Percentiles rank a stretch among this genome's conserved stretches.
Conservation (phyloP, 371 early-diverging fungal genomes). For the Apophysomyces trapeziformis region DNA sequence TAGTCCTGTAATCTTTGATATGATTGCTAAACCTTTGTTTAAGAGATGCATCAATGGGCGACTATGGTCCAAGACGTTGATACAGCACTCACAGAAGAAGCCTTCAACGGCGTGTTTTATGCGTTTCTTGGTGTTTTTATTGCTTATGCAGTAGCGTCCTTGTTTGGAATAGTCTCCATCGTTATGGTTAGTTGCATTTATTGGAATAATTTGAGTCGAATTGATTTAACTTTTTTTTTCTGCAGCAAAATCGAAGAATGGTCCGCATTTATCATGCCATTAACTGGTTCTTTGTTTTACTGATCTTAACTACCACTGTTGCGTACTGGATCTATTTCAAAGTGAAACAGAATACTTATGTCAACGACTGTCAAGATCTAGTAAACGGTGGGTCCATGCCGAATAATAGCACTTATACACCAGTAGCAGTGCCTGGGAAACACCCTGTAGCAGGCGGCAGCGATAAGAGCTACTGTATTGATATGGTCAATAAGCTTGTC, state of each 20-base stretch:
- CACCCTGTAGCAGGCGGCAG: constrained; percentile 38
- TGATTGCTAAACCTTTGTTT: neutral
- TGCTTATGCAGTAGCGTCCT: constrained; percentile 24
- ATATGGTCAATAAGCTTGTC: constrained; percentile 24
- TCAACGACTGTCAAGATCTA: constrained; percentile 40
- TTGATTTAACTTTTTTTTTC: neutral
- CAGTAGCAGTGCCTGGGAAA: constrained; percentile 32
- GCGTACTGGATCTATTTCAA: constrained; percentile 44
- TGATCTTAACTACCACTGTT: constrained; percentile 31
- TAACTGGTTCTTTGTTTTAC: constrained; percentile 47
- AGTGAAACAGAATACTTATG: constrained; percentile 33
- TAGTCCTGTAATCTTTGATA: neutral
- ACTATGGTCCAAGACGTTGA: constrained; percentile 26
- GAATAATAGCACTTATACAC: constrained; percentile 21
- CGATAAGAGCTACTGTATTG: constrained; percentile 38
- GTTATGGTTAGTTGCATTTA: constrained; percentile 21
- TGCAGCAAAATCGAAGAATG: constrained; percentile 35
- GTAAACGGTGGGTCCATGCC: constrained; percentile 24
- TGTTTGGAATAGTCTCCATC: constrained; percentile 25
- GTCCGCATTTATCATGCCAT: constrained; percentile 39
- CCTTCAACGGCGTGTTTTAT: constrained; percentile 32
- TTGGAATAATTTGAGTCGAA: neutral
- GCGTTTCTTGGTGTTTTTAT: constrained; percentile 25
- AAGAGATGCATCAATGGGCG: constrained; percentile 31
- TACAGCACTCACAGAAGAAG: constrained; percentile 28